Percentiles rank a stretch among this genome's conserved stretches.
phyloP scores from a whole-genome alignment of 225 moss, liverwort and hornwort genomes.

The Climacium dendroides region DNA sequence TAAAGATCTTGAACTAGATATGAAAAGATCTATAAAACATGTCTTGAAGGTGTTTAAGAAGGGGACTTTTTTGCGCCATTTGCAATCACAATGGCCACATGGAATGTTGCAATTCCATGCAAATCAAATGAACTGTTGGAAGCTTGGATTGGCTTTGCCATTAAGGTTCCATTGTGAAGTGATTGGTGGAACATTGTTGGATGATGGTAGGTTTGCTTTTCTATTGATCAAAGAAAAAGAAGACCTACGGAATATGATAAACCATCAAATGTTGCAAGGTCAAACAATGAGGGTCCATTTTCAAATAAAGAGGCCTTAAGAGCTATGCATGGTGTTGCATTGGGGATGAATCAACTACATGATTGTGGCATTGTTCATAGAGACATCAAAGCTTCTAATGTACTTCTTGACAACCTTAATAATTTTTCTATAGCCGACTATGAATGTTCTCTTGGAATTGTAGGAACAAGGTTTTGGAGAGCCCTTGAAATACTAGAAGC shows the following conservation, averaged over 20 bases:
- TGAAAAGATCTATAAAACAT: not conserved
- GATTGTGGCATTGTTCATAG: not conserved
- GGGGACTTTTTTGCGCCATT: not conserved
- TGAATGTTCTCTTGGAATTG: not conserved
- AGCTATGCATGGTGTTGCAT: not conserved
- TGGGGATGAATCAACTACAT: not conserved
- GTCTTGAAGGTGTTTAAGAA: not conserved
- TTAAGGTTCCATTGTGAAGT: not conserved
- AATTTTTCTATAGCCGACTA: fast-evolving
- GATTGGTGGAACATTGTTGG: not conserved
- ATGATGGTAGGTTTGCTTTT: not conserved
- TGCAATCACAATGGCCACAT: not conserved
- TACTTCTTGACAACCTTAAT: fast-evolving
- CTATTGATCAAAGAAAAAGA: not conserved
- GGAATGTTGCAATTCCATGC: not conserved
- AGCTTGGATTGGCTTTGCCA: too few species aligned
- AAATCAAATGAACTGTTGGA: fast-evolving
- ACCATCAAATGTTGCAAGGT: fast-evolving
- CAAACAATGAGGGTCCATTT: not conserved
- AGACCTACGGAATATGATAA: not conserved
- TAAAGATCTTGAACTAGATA: fast-evolving
- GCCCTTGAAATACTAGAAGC: not conserved
- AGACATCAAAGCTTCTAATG: not conserved
- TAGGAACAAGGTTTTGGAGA: not conserved
- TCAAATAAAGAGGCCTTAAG: fast-evolving